Base-by-base conservation (phyloP, 768 basidiomycete genomes). In the Kwoniella sp. region DNA sequence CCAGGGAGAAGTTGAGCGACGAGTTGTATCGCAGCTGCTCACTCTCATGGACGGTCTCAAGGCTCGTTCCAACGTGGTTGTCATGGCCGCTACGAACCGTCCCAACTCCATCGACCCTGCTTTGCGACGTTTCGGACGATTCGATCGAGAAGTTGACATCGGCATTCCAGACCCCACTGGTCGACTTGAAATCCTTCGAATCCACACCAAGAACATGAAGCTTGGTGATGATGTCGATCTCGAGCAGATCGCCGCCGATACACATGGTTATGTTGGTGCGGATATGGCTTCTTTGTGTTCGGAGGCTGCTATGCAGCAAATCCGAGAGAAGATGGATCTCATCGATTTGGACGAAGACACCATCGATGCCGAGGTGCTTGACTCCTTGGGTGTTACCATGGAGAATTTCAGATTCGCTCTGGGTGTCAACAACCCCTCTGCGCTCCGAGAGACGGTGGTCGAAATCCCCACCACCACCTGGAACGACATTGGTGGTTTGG, bases 121-220 rank as follows among this genome's bases (percentile, higher is more conserved):
- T 27, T 87, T 99, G 42, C 85, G 95, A 71, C 92, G 95, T 57
- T 98, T 98, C 77, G 95, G 95, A 73, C 89, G 95, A 50, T 99
- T 99, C 77, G 95, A 99, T 78, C 88, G 95, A 71, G 95, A 99
- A 77, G 87, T 99, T 63, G 95, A 99, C 77, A 99, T 99, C 58
- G 90, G 95, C 69, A 98, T 99, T 62, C 95, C 95, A 37, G 95
- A 99, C 76, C 95, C 95, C 0, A 98, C 93, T 53, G 95, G 95
- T 49, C 93, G 95, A 76, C 83, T 98, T 38, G 95, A 99, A 74
- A 99, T 98, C 69, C 85, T 98, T 57, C 88, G 93, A 46, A 98
- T 99, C 57, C 95, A 98, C 80, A 98, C 95, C 51, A 98, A 98
- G 84, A 98, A 99, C 79, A 98, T 99, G 95, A 99, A 98, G 77